Percentiles rank a stretch among this genome's conserved stretches.
These are phyloP conservation scores for Galerina sulciceps DNA, from an alignment of 768 basidiomycete genomes.

Conservation along the genomic window DNA sequence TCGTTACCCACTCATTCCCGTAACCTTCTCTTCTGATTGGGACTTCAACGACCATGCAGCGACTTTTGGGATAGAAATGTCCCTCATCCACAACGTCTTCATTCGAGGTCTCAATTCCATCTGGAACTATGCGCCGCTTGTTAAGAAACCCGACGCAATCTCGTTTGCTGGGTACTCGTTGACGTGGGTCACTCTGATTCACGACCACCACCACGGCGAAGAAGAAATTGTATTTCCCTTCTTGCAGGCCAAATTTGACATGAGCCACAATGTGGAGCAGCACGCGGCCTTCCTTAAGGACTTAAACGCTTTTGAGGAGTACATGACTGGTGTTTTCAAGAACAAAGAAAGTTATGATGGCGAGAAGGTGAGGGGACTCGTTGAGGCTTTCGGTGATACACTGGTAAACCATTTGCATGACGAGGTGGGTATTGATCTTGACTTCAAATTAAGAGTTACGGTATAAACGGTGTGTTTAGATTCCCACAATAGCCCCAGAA, in stretches of 20 bases:
- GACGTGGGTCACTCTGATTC: constrained; percentile 13
- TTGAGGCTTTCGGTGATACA: constrained; percentile 25
- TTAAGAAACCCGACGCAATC: constrained; percentile 19
- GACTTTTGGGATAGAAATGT: constrained; percentile 18
- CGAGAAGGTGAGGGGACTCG: constrained; percentile 14
- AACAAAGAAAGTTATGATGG: constrained; percentile 9
- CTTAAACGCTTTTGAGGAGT: constrained; percentile 21
- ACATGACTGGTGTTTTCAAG: constrained; percentile 17
- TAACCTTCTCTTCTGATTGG: constrained; percentile 3
- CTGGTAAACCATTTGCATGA: constrained; percentile 29
- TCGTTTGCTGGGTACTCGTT: constrained; percentile 28
- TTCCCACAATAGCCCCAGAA: constrained; percentile 23
- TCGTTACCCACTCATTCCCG: constrained; percentile 5
- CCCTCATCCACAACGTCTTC: constrained; percentile 26
- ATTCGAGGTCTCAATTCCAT: constrained; percentile 25
- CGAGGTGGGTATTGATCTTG: constrained; percentile 21
- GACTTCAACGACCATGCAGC: background rate
- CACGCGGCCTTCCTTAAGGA: constrained; percentile 24
- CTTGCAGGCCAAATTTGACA: constrained; percentile 24
- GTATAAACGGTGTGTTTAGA: constrained; percentile 7
- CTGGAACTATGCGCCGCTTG: constrained; percentile 9
- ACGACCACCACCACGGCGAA: constrained; percentile 29
- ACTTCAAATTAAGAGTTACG: background rate
- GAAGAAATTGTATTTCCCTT: constrained; percentile 29
- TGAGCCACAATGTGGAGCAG: constrained; percentile 29